Conservation (phyloP, 1,139 yeast genomes). For the Kurtzmaniella quercitrusa region DNA sequence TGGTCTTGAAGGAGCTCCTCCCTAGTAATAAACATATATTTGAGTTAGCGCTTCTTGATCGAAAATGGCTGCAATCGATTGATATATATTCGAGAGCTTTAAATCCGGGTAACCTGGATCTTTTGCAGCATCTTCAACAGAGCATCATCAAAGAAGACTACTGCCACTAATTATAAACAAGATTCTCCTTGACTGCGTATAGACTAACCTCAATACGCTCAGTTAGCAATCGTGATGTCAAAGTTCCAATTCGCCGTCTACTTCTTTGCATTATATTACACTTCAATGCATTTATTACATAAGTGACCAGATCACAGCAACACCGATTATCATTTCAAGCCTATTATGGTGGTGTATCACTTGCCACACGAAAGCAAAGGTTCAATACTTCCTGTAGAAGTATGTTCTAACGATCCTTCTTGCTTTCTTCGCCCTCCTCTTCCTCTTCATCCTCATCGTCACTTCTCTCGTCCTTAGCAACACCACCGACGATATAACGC, state of each 20-base stretch:
- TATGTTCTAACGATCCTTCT: slow-evolving; percentile 16
- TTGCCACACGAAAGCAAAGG: not conserved
- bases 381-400: not conserved
- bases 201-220: no score
- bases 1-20: slow-evolving; percentile 1
- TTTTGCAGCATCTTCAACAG: not conserved
- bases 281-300: not conserved
- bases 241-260: no score
- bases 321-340: not conserved
- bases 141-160: no score
- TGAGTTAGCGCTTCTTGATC: not conserved
- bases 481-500: slow-evolving; percentile 57
- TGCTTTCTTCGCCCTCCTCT: slow-evolving; percentile 20
- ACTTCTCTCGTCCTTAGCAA: slow-evolving; percentile 79
- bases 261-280: not conserved
- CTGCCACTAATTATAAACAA: no score
- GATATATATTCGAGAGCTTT: not conserved
- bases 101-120: not conserved
- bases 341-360: not conserved
- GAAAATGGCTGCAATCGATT: not conserved
- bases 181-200: no score
- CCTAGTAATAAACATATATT: slow-evolving; percentile 1
- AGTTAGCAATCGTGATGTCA: no score
- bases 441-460: slow-evolving; percentile 70
- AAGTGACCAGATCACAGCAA: not conserved